Percentiles rank a stretch among this genome's conserved stretches.
phyloP scores from a whole-genome alignment of 2,329 filamentous ascomycete genomes.

The Colletotrichum brevisporum region DNA sequence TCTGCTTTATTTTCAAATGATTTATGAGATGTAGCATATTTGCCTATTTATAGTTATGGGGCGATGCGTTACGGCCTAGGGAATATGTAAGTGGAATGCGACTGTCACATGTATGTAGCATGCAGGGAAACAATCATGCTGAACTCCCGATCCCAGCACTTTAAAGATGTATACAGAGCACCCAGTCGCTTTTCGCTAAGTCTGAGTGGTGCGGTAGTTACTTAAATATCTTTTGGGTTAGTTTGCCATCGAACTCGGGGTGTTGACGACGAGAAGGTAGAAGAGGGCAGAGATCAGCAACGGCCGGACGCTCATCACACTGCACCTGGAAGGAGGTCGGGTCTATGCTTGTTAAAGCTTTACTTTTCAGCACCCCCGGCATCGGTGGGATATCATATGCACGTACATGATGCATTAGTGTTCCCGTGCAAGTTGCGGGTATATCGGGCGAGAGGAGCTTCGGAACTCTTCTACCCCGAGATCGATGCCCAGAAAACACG shows the following conservation, averaged over 20 bases:
- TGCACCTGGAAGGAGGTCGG: background rate
- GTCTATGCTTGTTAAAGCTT: background rate
- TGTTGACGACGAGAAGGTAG: background rate
- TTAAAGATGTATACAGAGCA: background rate
- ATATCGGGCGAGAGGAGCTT: background rate
- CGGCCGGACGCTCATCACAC: background rate
- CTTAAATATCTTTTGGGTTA: background rate
- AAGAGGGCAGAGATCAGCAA: background rate
- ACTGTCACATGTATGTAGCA: too few relatives aligned
- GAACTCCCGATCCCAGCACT: too few relatives aligned
- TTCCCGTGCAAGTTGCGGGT: background rate
- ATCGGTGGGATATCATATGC: background rate
- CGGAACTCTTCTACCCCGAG: background rate
- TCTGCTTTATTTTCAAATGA: too few relatives aligned
- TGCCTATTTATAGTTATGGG: background rate
- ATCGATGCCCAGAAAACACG: too few relatives aligned
- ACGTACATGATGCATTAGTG: background rate
- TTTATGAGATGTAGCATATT: too few relatives aligned
- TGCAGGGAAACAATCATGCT: too few relatives aligned
- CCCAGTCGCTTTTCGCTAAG: background rate
- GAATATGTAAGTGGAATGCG: background rate
- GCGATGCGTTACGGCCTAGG: background rate
- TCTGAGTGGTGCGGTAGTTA: constrained; percentile 8
- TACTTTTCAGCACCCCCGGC: background rate
- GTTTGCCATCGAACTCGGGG: background rate